A percentile compares a stretch with the other conserved stretches of the same genome.
phyloP scores from a whole-genome alignment of 176 grass and related monocot species.

The Hordeum marinum region DNA sequence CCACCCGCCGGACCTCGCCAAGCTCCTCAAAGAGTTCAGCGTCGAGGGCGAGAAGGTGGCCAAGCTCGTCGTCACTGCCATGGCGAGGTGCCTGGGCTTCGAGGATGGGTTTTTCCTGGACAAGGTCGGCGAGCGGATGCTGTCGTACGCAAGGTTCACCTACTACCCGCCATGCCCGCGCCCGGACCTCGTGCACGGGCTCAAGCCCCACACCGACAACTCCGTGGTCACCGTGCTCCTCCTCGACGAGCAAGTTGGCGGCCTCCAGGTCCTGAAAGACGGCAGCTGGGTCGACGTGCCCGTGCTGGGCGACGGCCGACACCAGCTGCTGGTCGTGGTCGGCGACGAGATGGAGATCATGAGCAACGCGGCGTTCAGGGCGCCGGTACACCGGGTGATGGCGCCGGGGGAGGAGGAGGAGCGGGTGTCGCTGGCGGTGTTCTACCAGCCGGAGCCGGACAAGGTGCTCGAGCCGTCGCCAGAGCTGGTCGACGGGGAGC shows the following conservation, averaged over 20 bases:
- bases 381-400: constrained; percentile 36
- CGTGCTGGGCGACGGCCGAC: not conserved
- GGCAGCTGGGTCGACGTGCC: constrained; percentile 41
- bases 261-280: constrained; percentile 41
- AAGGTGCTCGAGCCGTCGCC: constrained; percentile 16
- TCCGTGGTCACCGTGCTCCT: constrained; percentile 51
- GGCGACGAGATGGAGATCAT: constrained; percentile 60
- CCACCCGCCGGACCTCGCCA: not conserved
- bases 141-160: constrained; percentile 27
- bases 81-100: constrained; percentile 31
- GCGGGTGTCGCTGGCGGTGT: constrained; percentile 37
- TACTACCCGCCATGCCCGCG: constrained; percentile 49
- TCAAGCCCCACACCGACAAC: constrained; percentile 71
- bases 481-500: constrained; percentile 19
- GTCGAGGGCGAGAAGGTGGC: constrained; percentile 14
- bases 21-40: constrained; percentile 39
- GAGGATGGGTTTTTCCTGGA: constrained; percentile 28
- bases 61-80: constrained; percentile 15
- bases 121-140: constrained; percentile 23
- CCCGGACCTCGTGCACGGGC: constrained; percentile 53
- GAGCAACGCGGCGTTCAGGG: constrained; percentile 36
- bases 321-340: constrained; percentile 29
- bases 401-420: constrained; percentile 1
- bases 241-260: constrained; percentile 42
- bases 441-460: constrained; percentile 44